Evolutionary conservation across 1,284 basidiomycete species (phyloP).

Genomic region (Rhizoctonia solani): DNA sequence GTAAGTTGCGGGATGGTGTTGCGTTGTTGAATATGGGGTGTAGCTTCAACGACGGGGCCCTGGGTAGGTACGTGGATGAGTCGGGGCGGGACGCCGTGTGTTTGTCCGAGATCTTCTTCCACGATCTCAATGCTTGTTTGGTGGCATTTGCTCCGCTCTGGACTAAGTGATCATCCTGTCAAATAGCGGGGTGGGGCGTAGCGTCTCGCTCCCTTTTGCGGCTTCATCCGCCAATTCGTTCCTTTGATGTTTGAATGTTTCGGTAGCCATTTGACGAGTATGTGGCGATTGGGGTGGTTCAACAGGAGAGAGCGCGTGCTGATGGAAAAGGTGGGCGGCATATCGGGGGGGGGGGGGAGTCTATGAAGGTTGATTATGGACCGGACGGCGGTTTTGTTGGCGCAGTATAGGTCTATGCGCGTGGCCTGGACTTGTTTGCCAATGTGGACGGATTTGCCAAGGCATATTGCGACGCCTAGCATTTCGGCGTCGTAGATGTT

Average conservation of each 20-base stretch:
- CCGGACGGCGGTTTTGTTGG: neutral
- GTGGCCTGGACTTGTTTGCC: neutral
- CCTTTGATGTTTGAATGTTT: neutral
- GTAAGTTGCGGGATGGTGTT: too few species aligned
- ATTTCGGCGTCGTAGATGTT: conserved; percentile 10
- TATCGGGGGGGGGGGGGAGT: neutral
- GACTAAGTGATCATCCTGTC: conserved; percentile 1
- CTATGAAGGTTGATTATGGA: neutral
- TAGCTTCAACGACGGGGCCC: too few species aligned
- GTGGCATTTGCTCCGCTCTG: neutral
- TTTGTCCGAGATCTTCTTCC: too few species aligned
- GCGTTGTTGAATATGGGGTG: too few species aligned
- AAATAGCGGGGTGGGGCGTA: neutral
- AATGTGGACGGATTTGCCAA: neutral
- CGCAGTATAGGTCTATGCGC: neutral
- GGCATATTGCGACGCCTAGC: neutral
- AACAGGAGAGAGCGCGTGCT: neutral
- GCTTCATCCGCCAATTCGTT: neutral
- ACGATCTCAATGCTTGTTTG: neutral
- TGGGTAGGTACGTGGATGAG: too few species aligned
- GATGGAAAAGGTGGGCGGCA: neutral
- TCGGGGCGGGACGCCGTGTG: too few species aligned
- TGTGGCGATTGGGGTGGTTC: neutral
- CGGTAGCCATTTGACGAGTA: neutral
- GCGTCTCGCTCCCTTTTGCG: neutral